A percentile compares a stretch with the other conserved stretches of the same genome.
Conservation (phyloP, 1,139 yeast species). For the Starmera stellimalicola region DNA sequence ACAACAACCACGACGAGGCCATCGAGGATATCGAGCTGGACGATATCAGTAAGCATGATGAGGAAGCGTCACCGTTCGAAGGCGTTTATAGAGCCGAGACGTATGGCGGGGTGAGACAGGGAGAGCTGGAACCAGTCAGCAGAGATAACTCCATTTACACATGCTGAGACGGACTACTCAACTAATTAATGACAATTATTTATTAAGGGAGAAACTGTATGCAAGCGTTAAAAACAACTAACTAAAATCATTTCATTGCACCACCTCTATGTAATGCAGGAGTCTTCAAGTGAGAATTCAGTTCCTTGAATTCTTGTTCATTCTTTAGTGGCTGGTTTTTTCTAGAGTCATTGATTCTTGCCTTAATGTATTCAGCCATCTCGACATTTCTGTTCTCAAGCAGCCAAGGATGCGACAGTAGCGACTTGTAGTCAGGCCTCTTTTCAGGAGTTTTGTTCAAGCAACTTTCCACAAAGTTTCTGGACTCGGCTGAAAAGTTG, state of each 20-base stretch:
- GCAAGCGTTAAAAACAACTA: no score
- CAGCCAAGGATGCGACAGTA: slow-evolving; percentile 81
- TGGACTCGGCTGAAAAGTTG: slow-evolving; percentile 66
- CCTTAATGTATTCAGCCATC: slow-evolving; percentile 26
- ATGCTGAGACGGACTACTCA: no score
- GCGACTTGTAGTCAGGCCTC: slow-evolving; percentile 74
- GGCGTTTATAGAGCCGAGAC: slow-evolving; percentile 8
- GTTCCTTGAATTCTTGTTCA: slow-evolving; percentile 13
- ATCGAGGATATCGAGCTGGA: slow-evolving; percentile 2
- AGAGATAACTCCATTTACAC: slow-evolving; percentile 1
- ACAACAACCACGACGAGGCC: background rate
- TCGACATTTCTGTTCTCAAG: slow-evolving; percentile 33
- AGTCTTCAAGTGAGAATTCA: slow-evolving; percentile 16
- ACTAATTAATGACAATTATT: no score
- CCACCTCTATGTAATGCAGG: slow-evolving; percentile 22
- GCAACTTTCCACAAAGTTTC: slow-evolving; percentile 71
- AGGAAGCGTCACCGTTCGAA: slow-evolving; percentile 1
- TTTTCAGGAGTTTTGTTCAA: slow-evolving; percentile 70
- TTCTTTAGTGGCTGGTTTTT: slow-evolving; percentile 20
- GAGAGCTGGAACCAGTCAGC: no score
- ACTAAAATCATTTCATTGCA: slow-evolving; percentile 4
- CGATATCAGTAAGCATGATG: slow-evolving; percentile 1
- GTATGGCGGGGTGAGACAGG: no score
- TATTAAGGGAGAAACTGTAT: no score
- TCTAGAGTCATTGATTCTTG: slow-evolving; percentile 26